phyloP scores from a whole-genome alignment of 345 rosid genomes.

The Luvunga scandens region DNA sequence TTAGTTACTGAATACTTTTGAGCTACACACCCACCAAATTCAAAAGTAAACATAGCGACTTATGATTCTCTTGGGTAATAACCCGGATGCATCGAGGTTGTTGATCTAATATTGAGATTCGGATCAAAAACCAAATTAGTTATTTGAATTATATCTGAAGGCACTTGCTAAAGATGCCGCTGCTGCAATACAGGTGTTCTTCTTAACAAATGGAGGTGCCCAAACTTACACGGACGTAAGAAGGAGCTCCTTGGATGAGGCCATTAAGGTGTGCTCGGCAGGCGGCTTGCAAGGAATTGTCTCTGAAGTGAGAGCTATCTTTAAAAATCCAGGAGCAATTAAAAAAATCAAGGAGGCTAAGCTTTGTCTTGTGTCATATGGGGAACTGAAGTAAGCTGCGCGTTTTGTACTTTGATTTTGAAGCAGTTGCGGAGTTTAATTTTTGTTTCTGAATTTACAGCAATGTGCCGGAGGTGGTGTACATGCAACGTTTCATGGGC shows the following conservation, averaged over 20 bases:
- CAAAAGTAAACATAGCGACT: too few species aligned
- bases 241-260: conserved; percentile 63
- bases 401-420: background rate
- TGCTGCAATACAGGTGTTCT: conserved; percentile 49
- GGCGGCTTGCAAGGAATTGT: conserved; percentile 65
- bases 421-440: background rate
- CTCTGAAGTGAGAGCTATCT: conserved; percentile 57
- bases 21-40: too few species aligned
- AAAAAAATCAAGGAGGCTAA: conserved; percentile 44
- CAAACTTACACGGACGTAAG: conserved; percentile 49
- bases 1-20: background rate
- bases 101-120: background rate
- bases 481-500: conserved; percentile 58
- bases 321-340: conserved; percentile 44
- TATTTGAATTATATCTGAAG: background rate
- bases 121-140: background rate
- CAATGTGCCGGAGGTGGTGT: conserved; percentile 57
- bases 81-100: background rate
- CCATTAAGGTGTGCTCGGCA: conserved; percentile 49
- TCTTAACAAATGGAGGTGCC: conserved; percentile 64
- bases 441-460: conserved; percentile 28
- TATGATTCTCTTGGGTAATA: too few species aligned
- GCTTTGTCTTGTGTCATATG: conserved; percentile 58
- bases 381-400: conserved; percentile 56
- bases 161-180: background rate